Evolutionary conservation across 1,139 yeast genomes (phyloP), one percentile per base, ranked within the genome.

Genomic region (Pichia sp.): DNA sequence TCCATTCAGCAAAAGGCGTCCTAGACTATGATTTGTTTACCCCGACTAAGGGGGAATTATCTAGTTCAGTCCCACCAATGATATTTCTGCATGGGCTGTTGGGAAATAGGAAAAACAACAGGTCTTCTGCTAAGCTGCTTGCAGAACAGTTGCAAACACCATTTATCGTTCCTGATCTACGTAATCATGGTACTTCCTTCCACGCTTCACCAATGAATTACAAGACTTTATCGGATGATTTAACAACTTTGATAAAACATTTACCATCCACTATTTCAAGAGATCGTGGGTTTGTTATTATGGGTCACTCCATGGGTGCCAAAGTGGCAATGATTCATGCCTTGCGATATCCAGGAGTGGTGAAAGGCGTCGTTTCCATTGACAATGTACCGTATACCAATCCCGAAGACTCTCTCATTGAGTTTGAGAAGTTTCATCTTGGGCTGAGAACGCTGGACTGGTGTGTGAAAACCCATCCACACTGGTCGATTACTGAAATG

Each of bases 221-320:
- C 56, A 77, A 80, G 1, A 62, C 86, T 2, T 67, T 91, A 64
- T 80, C 95, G 1, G 77, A 83, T 1, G 97, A 91, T 58, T 81
- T 91, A 16, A 8, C 30, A 1, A 29, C 34, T n/a, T 32, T 51
- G 15, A 40, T 49, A 6, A 32, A 41, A 3, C 45, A 42, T 30
- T 32, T 48, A 20, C 34, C 40, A 27, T 18, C 36, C 30, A 20
- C 38, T 5, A 37, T 42, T 24, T 30, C 43, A 8, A 23, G 31
- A 23, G 29, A 68, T 30, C 27, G 86, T 4, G 45, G 48, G 16
- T 40, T 44, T 0, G 24, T 31, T 6, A 22, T 91, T 19, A 66
- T 88, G 29, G 98, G 97, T 3, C 97, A 88, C 56, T 87, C 96
- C 0, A 86, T 88, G 96, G 97, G 98, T 6, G 97, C 95, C 6